Evolutionary conservation across 2,329 filamentous ascomycete genomes (phyloP), one percentile per base, ranked within the genome.

Genomic region (Herpotrichia juniperi): DNA sequence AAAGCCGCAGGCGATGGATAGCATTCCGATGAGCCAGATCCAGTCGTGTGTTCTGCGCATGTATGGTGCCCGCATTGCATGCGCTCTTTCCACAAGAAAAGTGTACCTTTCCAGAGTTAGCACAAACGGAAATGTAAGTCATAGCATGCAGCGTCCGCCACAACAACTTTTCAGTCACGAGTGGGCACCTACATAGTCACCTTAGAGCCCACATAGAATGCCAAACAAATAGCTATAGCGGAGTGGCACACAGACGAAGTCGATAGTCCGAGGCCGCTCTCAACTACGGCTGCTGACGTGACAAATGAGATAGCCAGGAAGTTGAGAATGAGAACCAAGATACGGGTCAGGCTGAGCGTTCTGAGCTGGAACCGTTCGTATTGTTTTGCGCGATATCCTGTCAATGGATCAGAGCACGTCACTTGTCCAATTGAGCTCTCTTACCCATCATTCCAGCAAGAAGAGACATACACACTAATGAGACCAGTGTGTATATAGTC

Each of bases 51-150:
- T 43, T 17, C 76, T 64, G 2, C 63, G 51, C 31, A 63, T 58
- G 50, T 69, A 68, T 0, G 71, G 64, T 6, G 68, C 61, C 31
- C 74, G 66, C 14, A 78, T 57, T 6, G 68, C 66, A 52, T 77
- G 75, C 9, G 69, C 67, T 21, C 76, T 64, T 51, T 78, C 76
- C 21, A 77, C 66, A 1, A 78, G 66, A 50, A 77, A 77, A 4
- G 76, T 53, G 48, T 78, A 76, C 61, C 71, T 72, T n/a, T n/a
- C n/a, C n/a, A n/a, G n/a, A n/a, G n/a, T n/a, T 26, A 19, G 3
- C n/a, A n/a, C n/a, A n/a, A n/a, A n/a, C n/a, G n/a, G n/a, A n/a
- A n/a, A n/a, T n/a, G n/a, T n/a, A n/a, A n/a, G n/a, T n/a, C n/a
- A n/a, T n/a, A n/a, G n/a, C n/a, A n/a, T n/a, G n/a, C n/a, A n/a